Evolutionary conservation across 495 filamentous ascomycete genomes (phyloP), one percentile per base, ranked within the genome.

Genomic region (Hyaloscypha bicolor): DNA sequence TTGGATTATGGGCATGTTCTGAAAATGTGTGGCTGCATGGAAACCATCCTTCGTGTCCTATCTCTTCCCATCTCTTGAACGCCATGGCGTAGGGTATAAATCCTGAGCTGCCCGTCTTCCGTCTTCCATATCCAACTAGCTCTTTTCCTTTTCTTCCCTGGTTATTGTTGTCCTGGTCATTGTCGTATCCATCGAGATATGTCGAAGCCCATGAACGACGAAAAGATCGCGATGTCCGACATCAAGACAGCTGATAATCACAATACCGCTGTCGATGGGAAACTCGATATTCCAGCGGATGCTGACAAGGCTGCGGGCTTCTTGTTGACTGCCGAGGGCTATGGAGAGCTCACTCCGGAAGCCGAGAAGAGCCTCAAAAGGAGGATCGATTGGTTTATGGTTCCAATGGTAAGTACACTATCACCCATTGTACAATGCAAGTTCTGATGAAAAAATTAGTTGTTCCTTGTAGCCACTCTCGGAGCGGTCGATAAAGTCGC

Each of bases 401-500:
- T 59, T 8, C 56, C 56, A 31, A 59, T 59, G 56, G 51, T 29
- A 53, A 53, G 51, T 6, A 6, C n/a, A 12, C 12, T 12, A 11
- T n/a, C 42, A n/a, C 11, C 42, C n/a, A 48, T 48, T 2, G n/a
- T 48, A n/a, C 42, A 48, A 48, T 48, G 42, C 42, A 48, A 48
- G n/a, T 12, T 48, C 42, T n/a, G n/a, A 11, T 1, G 2, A 2
- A 11, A 48, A n/a, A 48, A 11, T n/a, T 16, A 53, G 51, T 4
- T 59, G 25, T 59, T 59, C 32, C 25, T 59, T 35, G 32, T 35
- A 5, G 56, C 56, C 19, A 59, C 56, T 9, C 32, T 59, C 19
- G 56, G 56, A 6, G 56, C 4, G 9, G 61, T 89, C 45, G 88
- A 90, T 74, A 90, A 90, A 74, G 84, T 89, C 55, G 79, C 84